These are phyloP conservation scores for Lagerstroemia speciosa DNA, from an alignment of 345 rosid species.

Conservation along the genomic window DNA sequence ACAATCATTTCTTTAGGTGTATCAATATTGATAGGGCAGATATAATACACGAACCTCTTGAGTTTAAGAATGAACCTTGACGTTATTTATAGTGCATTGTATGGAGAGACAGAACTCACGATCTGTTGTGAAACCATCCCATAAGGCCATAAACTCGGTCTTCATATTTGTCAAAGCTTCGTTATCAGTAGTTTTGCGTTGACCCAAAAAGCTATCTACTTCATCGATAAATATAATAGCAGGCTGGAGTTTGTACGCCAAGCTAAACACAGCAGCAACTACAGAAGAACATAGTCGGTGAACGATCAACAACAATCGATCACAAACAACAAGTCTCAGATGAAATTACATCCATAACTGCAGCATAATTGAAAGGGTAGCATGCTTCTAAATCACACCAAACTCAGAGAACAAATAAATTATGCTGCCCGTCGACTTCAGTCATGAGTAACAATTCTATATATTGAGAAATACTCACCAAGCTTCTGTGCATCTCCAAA, in stretches of 20 bases:
- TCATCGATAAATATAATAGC: constrained; percentile 95
- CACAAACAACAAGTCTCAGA: background rate
- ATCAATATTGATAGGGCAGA: background rate
- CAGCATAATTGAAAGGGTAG: background rate
- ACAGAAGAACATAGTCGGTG: constrained; percentile 15
- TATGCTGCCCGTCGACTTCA: background rate
- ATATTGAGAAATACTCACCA: constrained; percentile 36
- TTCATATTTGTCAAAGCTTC: constrained; percentile 93
- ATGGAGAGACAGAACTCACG: constrained; percentile 48
- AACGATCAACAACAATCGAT: background rate
- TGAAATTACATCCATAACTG: background rate
- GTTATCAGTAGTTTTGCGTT: constrained; percentile 80
- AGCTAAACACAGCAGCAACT: constrained; percentile 95
- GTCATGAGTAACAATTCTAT: background rate
- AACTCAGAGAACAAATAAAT: background rate
- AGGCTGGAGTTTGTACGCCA: constrained; percentile 92
- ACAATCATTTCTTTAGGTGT: background rate
- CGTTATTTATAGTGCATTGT: background rate
- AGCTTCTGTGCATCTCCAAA: constrained; percentile 99
- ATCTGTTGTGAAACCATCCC: constrained; percentile 98
- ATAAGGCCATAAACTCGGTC: constrained; percentile 98
- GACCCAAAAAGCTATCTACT: constrained; percentile 94
- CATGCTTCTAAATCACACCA: background rate
- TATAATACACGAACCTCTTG: background rate
- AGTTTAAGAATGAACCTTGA: background rate